Conservation (phyloP, 2,329 filamentous ascomycete genomes). For the Penicillium sp. region DNA sequence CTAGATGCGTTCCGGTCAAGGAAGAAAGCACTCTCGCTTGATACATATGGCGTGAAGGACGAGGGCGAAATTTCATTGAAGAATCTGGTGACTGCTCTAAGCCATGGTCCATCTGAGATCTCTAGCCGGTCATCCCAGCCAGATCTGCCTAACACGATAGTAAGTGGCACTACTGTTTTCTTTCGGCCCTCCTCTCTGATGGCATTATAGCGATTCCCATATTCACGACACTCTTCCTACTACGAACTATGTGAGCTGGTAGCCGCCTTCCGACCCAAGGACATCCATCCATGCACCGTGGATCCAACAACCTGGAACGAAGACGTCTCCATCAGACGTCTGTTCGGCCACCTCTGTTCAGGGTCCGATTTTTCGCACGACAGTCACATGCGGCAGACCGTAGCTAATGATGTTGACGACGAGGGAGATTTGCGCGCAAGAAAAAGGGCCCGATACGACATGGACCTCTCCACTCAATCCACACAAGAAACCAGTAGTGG, state of each 20-base stretch:
- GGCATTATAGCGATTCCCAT: constrained; percentile 65
- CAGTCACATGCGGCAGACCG: constrained; percentile 52
- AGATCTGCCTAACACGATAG: constrained; percentile 35
- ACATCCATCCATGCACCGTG: constrained; percentile 81
- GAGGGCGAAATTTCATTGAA: constrained; percentile 40
- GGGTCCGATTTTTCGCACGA: constrained; percentile 65
- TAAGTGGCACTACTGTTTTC: constrained; percentile 22
- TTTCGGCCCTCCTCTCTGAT: constrained; percentile 6
- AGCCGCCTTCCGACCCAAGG: constrained; percentile 65
- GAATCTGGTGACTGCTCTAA: constrained; percentile 36
- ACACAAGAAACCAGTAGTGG: constrained; percentile 20
- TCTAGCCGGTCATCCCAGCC: constrained; percentile 2
- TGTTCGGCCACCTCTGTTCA: constrained; percentile 72
- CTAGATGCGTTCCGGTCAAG: constrained; percentile 34
- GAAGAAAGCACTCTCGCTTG: constrained; percentile 38
- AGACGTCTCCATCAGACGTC: constrained; percentile 59
- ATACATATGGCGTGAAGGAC: constrained; percentile 40
- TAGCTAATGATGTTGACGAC: constrained; percentile 19
- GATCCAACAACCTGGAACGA: constrained; percentile 64
- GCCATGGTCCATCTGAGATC: constrained; percentile 20
- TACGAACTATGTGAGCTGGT: constrained; percentile 73
- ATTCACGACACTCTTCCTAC: constrained; percentile 87
- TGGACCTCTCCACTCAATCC: constrained; percentile 19
- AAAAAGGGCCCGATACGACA: constrained; percentile 23
- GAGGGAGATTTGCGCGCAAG: constrained; percentile 17